Base-by-base conservation (phyloP, 768 basidiomycete genomes). In the Pleurotus sapidus region DNA sequence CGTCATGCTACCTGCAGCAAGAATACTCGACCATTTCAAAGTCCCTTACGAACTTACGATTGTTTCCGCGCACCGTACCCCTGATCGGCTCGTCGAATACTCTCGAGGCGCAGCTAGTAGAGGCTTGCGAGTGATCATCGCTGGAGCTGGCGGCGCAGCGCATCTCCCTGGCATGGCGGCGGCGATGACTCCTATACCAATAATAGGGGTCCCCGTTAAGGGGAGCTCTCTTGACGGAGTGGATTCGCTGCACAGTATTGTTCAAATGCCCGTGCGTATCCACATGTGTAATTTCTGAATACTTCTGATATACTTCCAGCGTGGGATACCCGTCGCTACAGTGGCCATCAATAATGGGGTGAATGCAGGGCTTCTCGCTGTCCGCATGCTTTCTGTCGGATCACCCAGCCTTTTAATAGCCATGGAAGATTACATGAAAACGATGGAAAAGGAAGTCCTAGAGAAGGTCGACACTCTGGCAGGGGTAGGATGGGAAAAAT, bases 151-250 rank as follows among this genome's bases (percentile, higher is more conserved):
- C n/a, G 97, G 97, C 0, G 96, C 97, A 1, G 97, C 96, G 4
- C 97, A 99, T 74, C 74, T 99, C 1, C 97, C 97, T 0, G 97
- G 97, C 0, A 99, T 99, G 97, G 93, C 98, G 1, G 97, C 96
- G 4, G 88, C 92, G 17, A 87, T 97, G 88, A 96, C 95, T 0
- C 78, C 86, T 2, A 69, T 98, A 51, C 96, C 97, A 0, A 93
- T 99, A 0, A 84, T 99, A 30, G 96, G 97, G 11, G 97, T 99
- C 0, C 97, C 97, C 2, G 97, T 99, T 56, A 97, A 95, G 68
- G 95, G 93, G 9, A 94, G 93, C 68, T 81, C 87, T 0, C 78
- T 98, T 11, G 95, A 97, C 68, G 97, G 97, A 0, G 93, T 99
- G 1, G 97, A 98, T 72, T 94, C 93, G n/a, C 72, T 99, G 64